Percentiles rank a stretch among this genome's conserved stretches.
phyloP scores from a whole-genome alignment of 2,329 filamentous ascomycete species.

The Emmonsia crescens region DNA sequence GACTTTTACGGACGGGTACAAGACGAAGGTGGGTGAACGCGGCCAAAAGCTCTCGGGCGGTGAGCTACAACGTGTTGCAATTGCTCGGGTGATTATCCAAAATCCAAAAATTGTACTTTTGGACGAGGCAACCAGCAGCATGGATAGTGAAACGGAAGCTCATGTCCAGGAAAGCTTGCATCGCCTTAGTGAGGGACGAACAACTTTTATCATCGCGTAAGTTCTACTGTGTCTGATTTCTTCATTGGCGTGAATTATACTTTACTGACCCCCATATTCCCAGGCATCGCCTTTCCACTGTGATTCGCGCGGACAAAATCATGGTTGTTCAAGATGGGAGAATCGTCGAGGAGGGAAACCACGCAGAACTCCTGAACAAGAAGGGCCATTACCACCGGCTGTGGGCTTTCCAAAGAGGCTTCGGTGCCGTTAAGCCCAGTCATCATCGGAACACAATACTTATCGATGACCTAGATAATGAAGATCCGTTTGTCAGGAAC shows the following conservation, averaged over 20 bases:
- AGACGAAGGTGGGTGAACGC: slow-evolving; percentile 39
- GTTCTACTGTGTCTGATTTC: slow-evolving; percentile 25
- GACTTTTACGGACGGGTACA: slow-evolving; percentile 44
- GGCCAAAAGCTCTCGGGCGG: slow-evolving; percentile 42
- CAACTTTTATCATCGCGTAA: slow-evolving; percentile 44
- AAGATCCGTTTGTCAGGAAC: neutral
- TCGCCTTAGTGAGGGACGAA: slow-evolving; percentile 37
- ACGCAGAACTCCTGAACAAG: slow-evolving; percentile 47
- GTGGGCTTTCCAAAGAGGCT: slow-evolving; percentile 50
- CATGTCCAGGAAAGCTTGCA: slow-evolving; percentile 39
- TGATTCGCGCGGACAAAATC: slow-evolving; percentile 57
- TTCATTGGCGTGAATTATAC: slow-evolving; percentile 15
- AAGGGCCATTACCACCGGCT: slow-evolving; percentile 53
- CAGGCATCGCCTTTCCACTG: slow-evolving; percentile 56
- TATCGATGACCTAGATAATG: neutral
- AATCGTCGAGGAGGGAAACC: slow-evolving; percentile 53
- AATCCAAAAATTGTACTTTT: slow-evolving; percentile 36
- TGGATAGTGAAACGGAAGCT: slow-evolving; percentile 37
- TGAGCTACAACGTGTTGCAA: slow-evolving; percentile 42
- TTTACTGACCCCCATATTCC: slow-evolving; percentile 9
- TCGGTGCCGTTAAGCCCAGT: neutral
- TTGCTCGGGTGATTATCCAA: slow-evolving; percentile 37
- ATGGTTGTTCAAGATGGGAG: slow-evolving; percentile 54
- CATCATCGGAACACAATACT: neutral
- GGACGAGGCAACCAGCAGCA: slow-evolving; percentile 44